A percentile compares a stretch with the other conserved stretches of the same genome.
Conservation (phyloP, 371 early-diverging fungal species). For the Sporodiniella umbellata region DNA sequence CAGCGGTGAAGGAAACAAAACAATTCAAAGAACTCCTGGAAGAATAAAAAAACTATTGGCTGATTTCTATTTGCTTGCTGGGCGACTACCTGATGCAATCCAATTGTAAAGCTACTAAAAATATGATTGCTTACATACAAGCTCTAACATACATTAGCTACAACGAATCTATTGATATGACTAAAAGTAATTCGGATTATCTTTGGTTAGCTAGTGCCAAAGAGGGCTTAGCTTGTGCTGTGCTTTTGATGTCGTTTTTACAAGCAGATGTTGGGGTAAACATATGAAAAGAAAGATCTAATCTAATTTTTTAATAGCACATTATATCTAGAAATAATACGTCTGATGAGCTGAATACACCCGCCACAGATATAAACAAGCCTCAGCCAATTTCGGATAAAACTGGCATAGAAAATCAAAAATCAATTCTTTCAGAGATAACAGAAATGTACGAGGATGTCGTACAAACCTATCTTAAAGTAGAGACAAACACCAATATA, state of each 20-base stretch:
- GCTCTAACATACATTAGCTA: no score
- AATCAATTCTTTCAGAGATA: slow-evolving; percentile 33
- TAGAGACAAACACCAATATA: slow-evolving; percentile 24
- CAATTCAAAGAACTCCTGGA: slow-evolving; percentile 61
- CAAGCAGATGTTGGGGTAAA: slow-evolving; percentile 57
- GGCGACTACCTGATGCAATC: slow-evolving; percentile 70
- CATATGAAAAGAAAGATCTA: neutral
- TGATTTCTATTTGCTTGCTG: slow-evolving; percentile 74
- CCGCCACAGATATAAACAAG: neutral
- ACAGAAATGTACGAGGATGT: slow-evolving; percentile 50
- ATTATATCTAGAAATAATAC: slow-evolving; percentile 15
- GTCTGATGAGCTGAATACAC: slow-evolving; percentile 1
- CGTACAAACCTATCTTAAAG: slow-evolving; percentile 48
- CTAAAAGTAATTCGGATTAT: slow-evolving; percentile 66
- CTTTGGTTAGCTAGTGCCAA: slow-evolving; percentile 78
- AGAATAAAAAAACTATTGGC: slow-evolving; percentile 75
- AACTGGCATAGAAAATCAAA: slow-evolving; percentile 4
- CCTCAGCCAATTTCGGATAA: slow-evolving; percentile 1
- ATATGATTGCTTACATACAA: no score
- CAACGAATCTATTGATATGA: slow-evolving; percentile 63
- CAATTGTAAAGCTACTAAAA: slow-evolving; percentile 60
- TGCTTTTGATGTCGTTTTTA: slow-evolving; percentile 55
- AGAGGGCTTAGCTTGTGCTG: slow-evolving; percentile 71
- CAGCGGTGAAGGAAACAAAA: slow-evolving; percentile 19
- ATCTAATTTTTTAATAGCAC: slow-evolving; percentile 1